Evolutionary conservation across 768 basidiomycete genomes (phyloP).

Genomic region (Hydnomerulius pinastri): DNA sequence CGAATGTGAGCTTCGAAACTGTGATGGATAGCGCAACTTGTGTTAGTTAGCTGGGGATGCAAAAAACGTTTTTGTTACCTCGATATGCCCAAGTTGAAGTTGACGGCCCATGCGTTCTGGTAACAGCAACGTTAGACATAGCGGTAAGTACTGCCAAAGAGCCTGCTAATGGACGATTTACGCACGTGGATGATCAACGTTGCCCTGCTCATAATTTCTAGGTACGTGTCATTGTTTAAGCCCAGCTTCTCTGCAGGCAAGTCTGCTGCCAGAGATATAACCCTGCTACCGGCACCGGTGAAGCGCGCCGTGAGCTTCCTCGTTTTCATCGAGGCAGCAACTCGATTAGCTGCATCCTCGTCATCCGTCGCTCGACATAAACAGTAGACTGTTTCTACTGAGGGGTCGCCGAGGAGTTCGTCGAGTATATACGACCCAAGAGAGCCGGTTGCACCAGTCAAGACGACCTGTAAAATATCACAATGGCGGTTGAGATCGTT

Average conservation of each 20-base stretch:
- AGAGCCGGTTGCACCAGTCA: constrained; percentile 57
- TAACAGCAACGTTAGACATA: too few species aligned
- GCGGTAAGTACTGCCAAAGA: not conserved
- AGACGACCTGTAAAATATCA: constrained; percentile 27
- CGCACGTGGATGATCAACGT: constrained; percentile 51
- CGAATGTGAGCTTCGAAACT: constrained; percentile 49
- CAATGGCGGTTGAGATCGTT: not conserved
- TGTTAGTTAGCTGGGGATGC: constrained; percentile 2
- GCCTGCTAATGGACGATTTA: not conserved
- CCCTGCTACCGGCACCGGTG: constrained; percentile 21
- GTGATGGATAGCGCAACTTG: not conserved
- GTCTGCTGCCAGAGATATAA: constrained; percentile 46
- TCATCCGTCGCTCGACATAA: constrained; percentile 52
- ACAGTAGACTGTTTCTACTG: constrained; percentile 47
- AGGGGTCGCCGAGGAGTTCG: constrained; percentile 38
- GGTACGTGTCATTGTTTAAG: constrained; percentile 38
- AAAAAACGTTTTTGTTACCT: constrained; percentile 10
- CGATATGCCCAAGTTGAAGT: constrained; percentile 45
- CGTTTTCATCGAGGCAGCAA: constrained; percentile 42
- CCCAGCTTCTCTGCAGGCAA: constrained; percentile 44
- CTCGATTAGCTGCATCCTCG: constrained; percentile 41
- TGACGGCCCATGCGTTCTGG: constrained; percentile 59
- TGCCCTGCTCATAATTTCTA: constrained; percentile 31
- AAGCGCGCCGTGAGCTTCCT: constrained; percentile 32
- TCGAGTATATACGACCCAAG: constrained; percentile 56